Evolutionary conservation across 148 eudicot species (phyloP).

Genomic region (Arctostaphylos glauca): DNA sequence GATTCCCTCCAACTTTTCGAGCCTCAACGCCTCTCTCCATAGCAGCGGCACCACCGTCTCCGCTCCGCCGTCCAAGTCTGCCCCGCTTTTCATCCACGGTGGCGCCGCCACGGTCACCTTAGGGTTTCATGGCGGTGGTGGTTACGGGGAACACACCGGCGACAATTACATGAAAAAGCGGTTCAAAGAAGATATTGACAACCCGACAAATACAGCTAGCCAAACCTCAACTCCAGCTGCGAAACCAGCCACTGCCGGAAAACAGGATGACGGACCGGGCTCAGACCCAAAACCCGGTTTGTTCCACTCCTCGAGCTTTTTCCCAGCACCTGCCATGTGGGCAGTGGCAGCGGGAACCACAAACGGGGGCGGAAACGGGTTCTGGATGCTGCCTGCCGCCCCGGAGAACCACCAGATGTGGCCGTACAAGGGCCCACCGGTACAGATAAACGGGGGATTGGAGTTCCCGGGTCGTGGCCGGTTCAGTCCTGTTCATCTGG

Average conservation of each 20-base stretch:
- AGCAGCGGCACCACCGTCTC: conserved; percentile 3
- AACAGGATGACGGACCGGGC: conserved; percentile 19
- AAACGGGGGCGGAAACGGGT: conserved; percentile 24
- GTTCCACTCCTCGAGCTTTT: conserved; percentile 16
- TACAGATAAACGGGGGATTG: conserved; percentile 30
- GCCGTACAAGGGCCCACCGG: conserved; percentile 29
- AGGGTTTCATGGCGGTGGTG: conserved; percentile 9
- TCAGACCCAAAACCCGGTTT: conserved; percentile 26
- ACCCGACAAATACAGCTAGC: conserved; percentile 8
- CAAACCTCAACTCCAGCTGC: conserved; percentile 17
- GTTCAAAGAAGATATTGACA: not conserved
- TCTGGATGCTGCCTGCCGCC: conserved; percentile 39
- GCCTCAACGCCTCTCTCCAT: conserved; percentile 12
- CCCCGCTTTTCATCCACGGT: conserved; percentile 6
- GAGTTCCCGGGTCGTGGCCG: conserved; percentile 30
- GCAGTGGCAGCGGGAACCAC: not conserved
- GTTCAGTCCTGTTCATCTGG: conserved; percentile 31
- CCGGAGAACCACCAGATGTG: conserved; percentile 25
- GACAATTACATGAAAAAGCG: not conserved
- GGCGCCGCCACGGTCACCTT: conserved; percentile 6
- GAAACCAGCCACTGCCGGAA: conserved; percentile 17
- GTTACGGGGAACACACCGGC: not conserved
- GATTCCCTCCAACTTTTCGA: conserved; percentile 34
- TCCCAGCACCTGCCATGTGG: conserved; percentile 38
- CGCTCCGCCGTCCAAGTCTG: conserved; percentile 13